Evolutionary conservation across 345 rosid genomes (phyloP).

Genomic region (Hibiscus mutabilis): DNA sequence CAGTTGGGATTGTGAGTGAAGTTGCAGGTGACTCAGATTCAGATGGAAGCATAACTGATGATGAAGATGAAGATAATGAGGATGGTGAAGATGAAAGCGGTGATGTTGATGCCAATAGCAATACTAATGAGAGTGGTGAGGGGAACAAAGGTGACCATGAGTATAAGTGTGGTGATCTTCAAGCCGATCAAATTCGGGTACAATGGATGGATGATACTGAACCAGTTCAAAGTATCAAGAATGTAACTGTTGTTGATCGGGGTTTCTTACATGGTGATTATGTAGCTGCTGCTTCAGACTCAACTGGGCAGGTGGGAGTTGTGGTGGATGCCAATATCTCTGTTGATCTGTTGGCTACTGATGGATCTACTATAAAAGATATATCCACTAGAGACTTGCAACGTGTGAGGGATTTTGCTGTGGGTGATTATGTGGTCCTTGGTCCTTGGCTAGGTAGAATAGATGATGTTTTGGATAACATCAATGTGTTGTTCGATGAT

Average conservation of each 20-base stretch:
- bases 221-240: slow-evolving; percentile 51
- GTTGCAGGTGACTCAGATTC: slow-evolving; percentile 92
- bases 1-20: slow-evolving; percentile 80
- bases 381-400: slow-evolving; percentile 59
- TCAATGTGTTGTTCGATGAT: slow-evolving; percentile 90
- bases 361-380: slow-evolving; percentile 58
- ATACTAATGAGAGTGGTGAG: slow-evolving; percentile 26
- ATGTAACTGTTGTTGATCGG: slow-evolving; percentile 70
- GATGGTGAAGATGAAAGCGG: slow-evolving; percentile 27
- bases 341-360: slow-evolving; percentile 65
- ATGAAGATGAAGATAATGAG: slow-evolving; percentile 21
- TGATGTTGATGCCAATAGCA: slow-evolving; percentile 23
- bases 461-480: slow-evolving; percentile 88
- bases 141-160: slow-evolving; percentile 20
- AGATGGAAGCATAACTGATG: slow-evolving; percentile 60
- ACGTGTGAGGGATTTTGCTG: slow-evolving; percentile 81
- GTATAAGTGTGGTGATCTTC: slow-evolving; percentile 52
- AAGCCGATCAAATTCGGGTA: slow-evolving; percentile 76
- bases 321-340: slow-evolving; percentile 67
- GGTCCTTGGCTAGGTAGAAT: slow-evolving; percentile 96
- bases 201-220: slow-evolving; percentile 80
- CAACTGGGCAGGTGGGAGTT: slow-evolving; percentile 88
- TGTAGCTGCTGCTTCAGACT: slow-evolving; percentile 73
- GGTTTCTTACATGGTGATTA: slow-evolving; percentile 90
- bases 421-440: slow-evolving; percentile 84